Conservation (phyloP, 345 rosid species). For the Streptanthus diversifolius region DNA sequence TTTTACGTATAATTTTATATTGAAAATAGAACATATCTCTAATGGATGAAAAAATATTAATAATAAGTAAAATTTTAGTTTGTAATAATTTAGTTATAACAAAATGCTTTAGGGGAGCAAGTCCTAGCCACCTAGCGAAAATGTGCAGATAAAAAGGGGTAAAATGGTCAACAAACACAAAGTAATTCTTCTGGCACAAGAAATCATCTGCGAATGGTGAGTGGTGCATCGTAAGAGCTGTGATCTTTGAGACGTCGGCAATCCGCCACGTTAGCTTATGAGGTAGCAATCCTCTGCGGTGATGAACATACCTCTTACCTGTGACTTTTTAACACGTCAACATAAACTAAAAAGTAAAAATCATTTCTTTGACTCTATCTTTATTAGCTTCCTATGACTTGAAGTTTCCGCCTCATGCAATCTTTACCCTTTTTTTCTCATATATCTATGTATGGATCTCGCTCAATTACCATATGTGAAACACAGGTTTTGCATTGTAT, state of each 20-base stretch:
- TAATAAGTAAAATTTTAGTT: not conserved
- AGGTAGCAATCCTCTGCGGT: constrained; percentile 9
- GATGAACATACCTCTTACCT: constrained; percentile 8
- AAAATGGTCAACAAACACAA: not conserved
- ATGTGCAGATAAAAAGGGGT: not conserved
- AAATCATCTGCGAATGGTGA: constrained; percentile 28
- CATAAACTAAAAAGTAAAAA: not conserved
- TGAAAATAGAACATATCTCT: not conserved
- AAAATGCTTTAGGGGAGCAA: not conserved
- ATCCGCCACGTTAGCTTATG: constrained; percentile 19
- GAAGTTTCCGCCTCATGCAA: constrained; percentile 20
- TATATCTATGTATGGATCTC: not conserved
- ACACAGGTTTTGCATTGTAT: not conserved
- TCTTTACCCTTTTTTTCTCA: not conserved
- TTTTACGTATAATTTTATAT: not conserved
- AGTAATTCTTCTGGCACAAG: constrained; percentile 34
- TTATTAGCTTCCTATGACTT: constrained; percentile 30
- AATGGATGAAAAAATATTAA: not conserved
- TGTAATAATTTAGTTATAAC: not conserved
- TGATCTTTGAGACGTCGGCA: constrained; percentile 15
- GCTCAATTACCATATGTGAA: not conserved
- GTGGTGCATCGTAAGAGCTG: constrained; percentile 23
- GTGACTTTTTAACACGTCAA: constrained; percentile 22
- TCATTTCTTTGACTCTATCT: constrained; percentile 3
- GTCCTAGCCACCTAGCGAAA: not conserved